Evolutionary conservation across 768 basidiomycete species (phyloP), one percentile per base, ranked within the genome.

Genomic region (Amanita pallidorosea): DNA sequence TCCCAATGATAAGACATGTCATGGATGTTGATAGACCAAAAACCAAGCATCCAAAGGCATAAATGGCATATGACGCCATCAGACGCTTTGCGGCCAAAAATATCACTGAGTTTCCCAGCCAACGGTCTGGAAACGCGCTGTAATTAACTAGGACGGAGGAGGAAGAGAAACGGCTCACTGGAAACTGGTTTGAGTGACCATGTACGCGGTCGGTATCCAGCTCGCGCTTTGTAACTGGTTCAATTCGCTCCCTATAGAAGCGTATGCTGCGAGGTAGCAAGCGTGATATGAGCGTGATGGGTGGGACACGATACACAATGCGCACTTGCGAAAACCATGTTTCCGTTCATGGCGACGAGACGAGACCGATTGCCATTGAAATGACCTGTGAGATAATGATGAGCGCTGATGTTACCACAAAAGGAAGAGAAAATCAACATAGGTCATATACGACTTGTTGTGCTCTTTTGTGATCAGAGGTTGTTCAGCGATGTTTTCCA

Each of bases 131-230:
- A 49, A 45, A 17, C 22, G 31, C 7, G 18, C 3, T 13, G 23
- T 13, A 2, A 8, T 37, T 25, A 3, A 17, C 7, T 12, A 33
- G 2, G 13, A 23, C 4, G 33, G 20, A n/a, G 7, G 18, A 33
- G 13, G 23, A 8, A 8, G 45, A 13, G 47, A n/a, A 29, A 5
- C 7, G 38, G n/a, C 68, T 31, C 45, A 81, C 81, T 81, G 81
- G 55, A 82, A 78, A 53, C 74, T 78, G 0, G 80, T 77, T 37
- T 77, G 63, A 0, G 79, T 79, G 49, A 83, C 60, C 65, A 83
- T 71, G 57, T 82, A 82, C 0, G 76, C 74, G 0, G 80, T 82
- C 4, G 79, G 76, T 25, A 83, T 79, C 80, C 80, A 83, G 54
- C 79, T 80, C 0, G 80, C 80, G 50, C 76, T 81, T 54, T 82